Evolutionary conservation across 2,329 filamentous ascomycete species (phyloP).

Genomic region (Tolypocladium amazonense): DNA sequence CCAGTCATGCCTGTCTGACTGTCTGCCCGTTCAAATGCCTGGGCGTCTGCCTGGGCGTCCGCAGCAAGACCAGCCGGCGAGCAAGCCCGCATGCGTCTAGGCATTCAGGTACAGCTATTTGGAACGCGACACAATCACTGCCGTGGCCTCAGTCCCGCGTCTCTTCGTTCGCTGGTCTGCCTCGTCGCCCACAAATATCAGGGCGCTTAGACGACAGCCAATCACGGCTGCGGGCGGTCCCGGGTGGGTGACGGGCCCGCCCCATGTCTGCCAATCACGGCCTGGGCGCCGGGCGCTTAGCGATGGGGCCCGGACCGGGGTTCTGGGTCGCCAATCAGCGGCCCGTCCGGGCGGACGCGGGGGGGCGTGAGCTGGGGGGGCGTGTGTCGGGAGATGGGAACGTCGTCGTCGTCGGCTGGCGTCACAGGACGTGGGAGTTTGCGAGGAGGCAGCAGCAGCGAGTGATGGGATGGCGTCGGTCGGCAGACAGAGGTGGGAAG

Average conservation of each 20-base stretch:
- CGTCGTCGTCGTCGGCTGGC: not conserved
- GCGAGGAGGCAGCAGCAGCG: not conserved
- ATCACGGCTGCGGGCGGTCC: conserved; percentile 15
- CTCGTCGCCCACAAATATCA: conserved; percentile 11
- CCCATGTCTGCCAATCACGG: conserved; percentile 16
- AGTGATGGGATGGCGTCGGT: not conserved
- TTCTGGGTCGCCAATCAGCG: conserved; percentile 7
- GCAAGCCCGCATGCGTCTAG: not conserved
- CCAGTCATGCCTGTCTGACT: not conserved
- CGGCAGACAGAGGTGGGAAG: not conserved
- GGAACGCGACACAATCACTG: not conserved
- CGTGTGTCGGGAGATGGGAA: not conserved
- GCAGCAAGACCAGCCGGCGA: not conserved
- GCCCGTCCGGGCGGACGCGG: not conserved
- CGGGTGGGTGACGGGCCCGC: conserved; percentile 20
- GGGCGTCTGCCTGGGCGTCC: not conserved
- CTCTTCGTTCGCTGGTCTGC: not conserved
- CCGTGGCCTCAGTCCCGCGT: not conserved
- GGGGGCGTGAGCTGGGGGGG: not conserved
- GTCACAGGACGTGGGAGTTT: not conserved
- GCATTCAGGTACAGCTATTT: not conserved
- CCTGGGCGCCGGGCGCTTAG: conserved; percentile 22
- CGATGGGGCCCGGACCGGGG: conserved; percentile 12
- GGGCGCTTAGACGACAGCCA: conserved; percentile 23
- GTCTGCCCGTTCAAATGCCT: not conserved